These are phyloP conservation scores for Neurospora sp. DNA, from an alignment of 495 filamentous ascomycete species.

Conservation along the genomic window DNA sequence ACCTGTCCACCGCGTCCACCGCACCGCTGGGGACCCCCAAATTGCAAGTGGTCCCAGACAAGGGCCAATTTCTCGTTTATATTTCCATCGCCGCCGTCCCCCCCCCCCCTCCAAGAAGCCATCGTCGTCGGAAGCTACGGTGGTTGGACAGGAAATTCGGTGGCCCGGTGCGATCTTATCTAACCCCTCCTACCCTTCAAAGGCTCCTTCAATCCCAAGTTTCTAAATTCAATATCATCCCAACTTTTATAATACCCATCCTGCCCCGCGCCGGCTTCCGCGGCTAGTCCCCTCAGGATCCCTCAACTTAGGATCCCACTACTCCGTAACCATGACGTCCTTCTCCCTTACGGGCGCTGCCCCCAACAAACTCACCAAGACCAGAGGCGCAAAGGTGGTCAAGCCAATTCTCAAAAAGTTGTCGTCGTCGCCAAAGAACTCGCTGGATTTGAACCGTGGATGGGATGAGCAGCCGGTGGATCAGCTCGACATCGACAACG, in stretches of 20 bases:
- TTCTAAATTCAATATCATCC: conserved; percentile 10
- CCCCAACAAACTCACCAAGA: conserved; percentile 33
- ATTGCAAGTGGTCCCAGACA: neutral
- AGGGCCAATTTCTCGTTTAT: neutral
- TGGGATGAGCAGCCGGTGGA: conserved; percentile 38
- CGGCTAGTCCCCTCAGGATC: neutral
- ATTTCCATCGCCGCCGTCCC: neutral
- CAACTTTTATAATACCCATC: conserved; percentile 1
- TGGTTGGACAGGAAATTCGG: neutral
- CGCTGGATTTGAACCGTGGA: conserved; percentile 41
- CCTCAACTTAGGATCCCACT: conserved; percentile 1
- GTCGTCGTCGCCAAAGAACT: conserved; percentile 42
- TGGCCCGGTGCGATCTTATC: neutral
- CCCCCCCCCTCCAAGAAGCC: neutral
- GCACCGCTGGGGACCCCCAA: neutral
- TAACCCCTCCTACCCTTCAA: neutral
- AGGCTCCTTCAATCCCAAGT: neutral
- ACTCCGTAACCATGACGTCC: conserved; percentile 25
- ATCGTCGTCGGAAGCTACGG: neutral
- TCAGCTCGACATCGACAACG: conserved; percentile 14
- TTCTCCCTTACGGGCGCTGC: conserved; percentile 19
- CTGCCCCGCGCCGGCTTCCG: neutral
- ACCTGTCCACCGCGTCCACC: neutral
- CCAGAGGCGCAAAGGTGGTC: conserved; percentile 27
- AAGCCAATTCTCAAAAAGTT: conserved; percentile 48